phyloP scores from a whole-genome alignment of 176 grass and related monocot genomes.

The bread wheat (Triticum aestivum) region IWGSC_CS_RefSeq_v2.1 NC_057803.1:583237166-583237665 shows the following conservation, averaged over 20 bases:
- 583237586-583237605: conserved; percentile 34
- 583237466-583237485: conserved; percentile 78
- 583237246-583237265: too few species aligned
- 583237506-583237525: conserved; percentile 61
- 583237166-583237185: not conserved
- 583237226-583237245: not conserved
- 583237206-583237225: not conserved
- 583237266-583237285: too few species aligned
- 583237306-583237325: too few species aligned
- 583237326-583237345: too few species aligned
- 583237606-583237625: not conserved
- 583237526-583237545: conserved; percentile 66
- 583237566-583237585: conserved; percentile 55
- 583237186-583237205: not conserved
- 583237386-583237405: not conserved
- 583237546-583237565: conserved; percentile 61
- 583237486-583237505: conserved; percentile 56
- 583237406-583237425: not conserved
- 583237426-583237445: not conserved
- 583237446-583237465: not conserved
- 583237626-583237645: conserved; percentile 20
- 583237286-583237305: too few species aligned
- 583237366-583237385: not conserved
- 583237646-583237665: conserved; percentile 66
- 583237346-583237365: too few species aligned